Conservation (phyloP, 2,329 filamentous ascomycete species). For the Emergomyces orientalis region DNA sequence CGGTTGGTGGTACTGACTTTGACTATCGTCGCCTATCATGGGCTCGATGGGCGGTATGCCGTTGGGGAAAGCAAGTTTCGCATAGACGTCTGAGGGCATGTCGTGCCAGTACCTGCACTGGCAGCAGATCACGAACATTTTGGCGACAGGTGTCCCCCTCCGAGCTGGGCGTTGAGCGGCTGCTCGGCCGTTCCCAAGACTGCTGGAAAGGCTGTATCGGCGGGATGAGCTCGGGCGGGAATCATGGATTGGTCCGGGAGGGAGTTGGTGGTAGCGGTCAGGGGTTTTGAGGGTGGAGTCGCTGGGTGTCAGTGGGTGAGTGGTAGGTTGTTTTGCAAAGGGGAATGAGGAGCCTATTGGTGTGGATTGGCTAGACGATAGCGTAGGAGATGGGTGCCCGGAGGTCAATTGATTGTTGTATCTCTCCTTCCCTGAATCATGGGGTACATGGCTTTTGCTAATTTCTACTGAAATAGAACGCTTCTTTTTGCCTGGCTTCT, state of each 20-base stretch:
- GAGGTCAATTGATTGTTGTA: neutral
- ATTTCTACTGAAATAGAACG: constrained; percentile 5
- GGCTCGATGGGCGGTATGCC: constrained; percentile 2
- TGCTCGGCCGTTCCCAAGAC: neutral
- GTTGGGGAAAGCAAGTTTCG: constrained; percentile 26
- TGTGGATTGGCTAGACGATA: neutral
- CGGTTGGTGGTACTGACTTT: neutral
- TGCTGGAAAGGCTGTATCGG: constrained; percentile 5
- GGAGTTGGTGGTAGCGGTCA: neutral
- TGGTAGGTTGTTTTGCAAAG: neutral
- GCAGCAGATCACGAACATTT: constrained; percentile 38
- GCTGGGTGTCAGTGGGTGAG: neutral
- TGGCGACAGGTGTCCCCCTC: constrained; percentile 17
- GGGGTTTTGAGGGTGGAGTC: neutral
- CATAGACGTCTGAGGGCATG: constrained; percentile 32
- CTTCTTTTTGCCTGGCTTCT: neutral
- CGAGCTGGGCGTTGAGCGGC: constrained; percentile 1
- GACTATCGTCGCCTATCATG: neutral
- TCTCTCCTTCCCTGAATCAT: neutral
- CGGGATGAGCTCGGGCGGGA: constrained; percentile 1
- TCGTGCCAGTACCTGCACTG: constrained; percentile 38
- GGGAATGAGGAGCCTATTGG: neutral
- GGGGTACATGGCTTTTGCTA: neutral
- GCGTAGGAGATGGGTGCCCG: neutral
- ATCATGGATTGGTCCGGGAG: neutral